Conservation (phyloP, 2,329 filamentous ascomycete species). For the Fusarium robinianum region DNA sequence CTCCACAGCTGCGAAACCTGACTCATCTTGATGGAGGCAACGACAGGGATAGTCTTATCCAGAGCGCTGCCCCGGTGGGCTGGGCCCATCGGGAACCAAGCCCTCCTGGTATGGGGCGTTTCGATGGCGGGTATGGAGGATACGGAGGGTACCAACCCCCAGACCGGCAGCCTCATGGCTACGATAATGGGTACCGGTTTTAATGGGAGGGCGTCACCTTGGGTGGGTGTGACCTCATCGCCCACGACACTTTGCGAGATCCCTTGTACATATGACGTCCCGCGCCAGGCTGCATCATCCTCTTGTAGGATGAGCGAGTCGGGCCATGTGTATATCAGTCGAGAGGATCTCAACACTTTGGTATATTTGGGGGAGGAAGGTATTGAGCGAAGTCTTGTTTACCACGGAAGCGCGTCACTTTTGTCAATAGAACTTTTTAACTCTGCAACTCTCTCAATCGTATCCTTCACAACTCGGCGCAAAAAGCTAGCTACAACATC, state of each 20-base stretch:
- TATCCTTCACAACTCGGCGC: conserved; percentile 34
- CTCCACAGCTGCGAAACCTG: conserved; percentile 43
- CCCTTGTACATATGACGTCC: conserved; percentile 13
- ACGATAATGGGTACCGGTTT: conserved; percentile 28
- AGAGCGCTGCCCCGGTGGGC: conserved; percentile 47
- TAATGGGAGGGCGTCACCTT: conserved; percentile 18
- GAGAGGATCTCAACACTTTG: too few relatives aligned
- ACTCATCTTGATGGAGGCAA: conserved; percentile 44
- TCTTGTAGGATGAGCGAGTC: too few relatives aligned
- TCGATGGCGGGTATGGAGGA: conserved; percentile 24
- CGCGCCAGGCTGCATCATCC: too few relatives aligned
- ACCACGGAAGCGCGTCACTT: conserved; percentile 37
- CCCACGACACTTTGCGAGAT: conserved; percentile 17
- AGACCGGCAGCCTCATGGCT: conserved; percentile 27
- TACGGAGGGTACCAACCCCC: conserved; percentile 28
- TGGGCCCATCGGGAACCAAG: conserved; percentile 34
- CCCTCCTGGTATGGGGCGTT: conserved; percentile 21
- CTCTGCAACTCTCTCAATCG: conserved; percentile 32
- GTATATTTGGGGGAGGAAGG: too few relatives aligned
- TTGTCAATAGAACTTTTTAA: conserved; percentile 40
- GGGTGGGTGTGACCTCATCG: conserved; percentile 13
- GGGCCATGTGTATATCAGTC: not conserved
- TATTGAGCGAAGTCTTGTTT: conserved; percentile 32
- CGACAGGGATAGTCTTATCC: conserved; percentile 46
- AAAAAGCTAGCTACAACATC: not conserved